Evolutionary conservation across 495 filamentous ascomycete genomes (phyloP).

Genomic region (Halenospora varia): DNA sequence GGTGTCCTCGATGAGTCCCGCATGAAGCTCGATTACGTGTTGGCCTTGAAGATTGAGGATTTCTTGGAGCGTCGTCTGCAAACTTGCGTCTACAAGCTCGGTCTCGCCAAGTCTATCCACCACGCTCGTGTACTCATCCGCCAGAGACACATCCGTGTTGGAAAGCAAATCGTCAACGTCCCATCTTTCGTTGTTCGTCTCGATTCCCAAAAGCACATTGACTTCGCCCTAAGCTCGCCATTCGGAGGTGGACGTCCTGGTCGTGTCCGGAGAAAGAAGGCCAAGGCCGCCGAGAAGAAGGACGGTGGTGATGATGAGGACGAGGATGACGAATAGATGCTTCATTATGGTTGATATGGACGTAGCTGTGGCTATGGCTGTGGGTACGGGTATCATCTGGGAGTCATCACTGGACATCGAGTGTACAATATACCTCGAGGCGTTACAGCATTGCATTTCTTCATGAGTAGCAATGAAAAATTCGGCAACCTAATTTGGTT

Average conservation of each 20-base stretch:
- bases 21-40: constrained; percentile 99
- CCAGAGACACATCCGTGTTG: constrained; percentile 98
- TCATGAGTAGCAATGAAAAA: neutral
- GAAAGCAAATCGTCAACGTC: constrained; percentile 99
- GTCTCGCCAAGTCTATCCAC: constrained; percentile 99
- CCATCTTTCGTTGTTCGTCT: constrained; percentile 98
- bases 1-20: constrained; percentile 99
- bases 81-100: constrained; percentile 99
- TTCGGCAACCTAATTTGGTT: neutral
- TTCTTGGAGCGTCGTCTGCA: constrained; percentile 99
- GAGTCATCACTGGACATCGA: constrained; percentile 3
- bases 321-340: constrained; percentile 68
- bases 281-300: constrained; percentile 87
- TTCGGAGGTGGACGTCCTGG: constrained; percentile 96
- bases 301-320: constrained; percentile 80
- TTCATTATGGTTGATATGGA: neutral
- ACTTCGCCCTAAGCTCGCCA: constrained; percentile 95
- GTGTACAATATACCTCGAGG: constrained; percentile 19
- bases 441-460: constrained; percentile 9
- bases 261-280: constrained; percentile 98
- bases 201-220: constrained; percentile 99
- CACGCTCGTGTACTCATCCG: constrained; percentile 99
- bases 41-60: constrained; percentile 96
- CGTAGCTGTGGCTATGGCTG: constrained; percentile 7
- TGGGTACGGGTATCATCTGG: constrained; percentile 11